Percentiles rank a stretch among this genome's conserved stretches.
Evolutionary conservation across 2,329 filamentous ascomycete species (phyloP).

Genomic region (Colletotrichum endophyticum): DNA sequence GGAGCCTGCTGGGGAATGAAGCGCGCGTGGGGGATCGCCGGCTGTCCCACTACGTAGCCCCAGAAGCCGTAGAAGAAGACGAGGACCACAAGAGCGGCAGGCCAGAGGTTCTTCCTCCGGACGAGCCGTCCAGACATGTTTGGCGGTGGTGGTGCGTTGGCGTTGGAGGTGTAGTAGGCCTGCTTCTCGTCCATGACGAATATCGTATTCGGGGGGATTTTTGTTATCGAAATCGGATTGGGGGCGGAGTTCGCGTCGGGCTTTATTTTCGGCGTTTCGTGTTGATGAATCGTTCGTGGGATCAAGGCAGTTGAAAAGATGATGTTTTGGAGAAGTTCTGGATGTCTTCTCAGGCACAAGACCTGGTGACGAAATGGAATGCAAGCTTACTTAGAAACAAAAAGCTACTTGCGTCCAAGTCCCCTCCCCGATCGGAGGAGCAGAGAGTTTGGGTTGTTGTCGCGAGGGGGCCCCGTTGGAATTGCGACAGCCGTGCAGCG

Average conservation of each 20-base stretch:
- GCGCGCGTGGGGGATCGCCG: neutral
- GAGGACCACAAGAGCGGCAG: neutral
- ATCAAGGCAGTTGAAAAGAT: neutral
- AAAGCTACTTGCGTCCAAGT: neutral
- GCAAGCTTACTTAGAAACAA: neutral
- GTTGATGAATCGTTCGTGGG: neutral
- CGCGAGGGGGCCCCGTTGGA: constrained; percentile 1
- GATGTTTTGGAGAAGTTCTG: neutral
- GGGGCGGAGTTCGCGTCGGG: neutral
- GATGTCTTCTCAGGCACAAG: neutral
- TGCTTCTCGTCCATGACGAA: constrained; percentile 22
- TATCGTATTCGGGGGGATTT: neutral
- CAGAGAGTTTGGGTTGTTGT: constrained; percentile 3
- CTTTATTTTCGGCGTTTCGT: neutral
- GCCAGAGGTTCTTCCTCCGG: constrained; percentile 3
- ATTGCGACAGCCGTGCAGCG: constrained; percentile 16
- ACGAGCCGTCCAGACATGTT: neutral
- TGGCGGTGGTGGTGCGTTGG: neutral
- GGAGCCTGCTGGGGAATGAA: constrained; percentile 1
- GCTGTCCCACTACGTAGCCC: neutral
- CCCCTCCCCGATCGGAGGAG: neutral
- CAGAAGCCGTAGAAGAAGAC: constrained; percentile 14
- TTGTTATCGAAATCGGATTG: neutral
- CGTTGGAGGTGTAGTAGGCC: neutral
- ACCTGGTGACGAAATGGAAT: neutral